Base-by-base conservation (phyloP, 345 rosid genomes). In the Theobroma cacao region DNA sequence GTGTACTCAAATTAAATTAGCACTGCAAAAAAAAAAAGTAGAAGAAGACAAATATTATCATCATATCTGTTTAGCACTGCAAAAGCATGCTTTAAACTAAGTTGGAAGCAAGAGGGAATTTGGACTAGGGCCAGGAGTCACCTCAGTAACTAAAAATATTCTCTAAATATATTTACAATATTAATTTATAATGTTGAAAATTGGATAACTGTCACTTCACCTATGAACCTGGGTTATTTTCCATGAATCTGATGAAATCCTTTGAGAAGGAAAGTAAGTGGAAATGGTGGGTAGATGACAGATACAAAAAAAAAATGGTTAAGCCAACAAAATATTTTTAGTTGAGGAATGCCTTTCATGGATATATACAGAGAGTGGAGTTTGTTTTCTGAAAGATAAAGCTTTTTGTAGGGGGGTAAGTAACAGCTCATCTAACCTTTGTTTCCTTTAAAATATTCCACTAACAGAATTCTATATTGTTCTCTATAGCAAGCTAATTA, bases 341-440 rank as follows among this genome's bases (percentile, higher is more conserved):
- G 84, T 73, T 81, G 75, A 66, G 53, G 48, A 41, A 65, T 56
- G 14, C 24, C 28, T 81, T 77, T 81, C 80, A 73, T 12, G 17
- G 45, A 77, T 58, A 45, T 56, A 24, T 24, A 33, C 41, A 24
- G 12, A 12, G n/a, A 17, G 15, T 67, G 78, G n/a, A 38, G 24
- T 15, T 47, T 53, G 36, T 11, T 72, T 67, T 45, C 14, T 53
- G 41, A 76, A 33, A 76, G 69, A 24, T 52, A 53, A 62, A 69
- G 75, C 33, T 68, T 33, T 24, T 8, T 9, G n/a, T n/a, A n/a
- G n/a, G n/a, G 0, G 20, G 56, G 20, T n/a, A 15, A 6, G 14
- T 28, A 31, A 30, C 68, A 55, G 30, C 70, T 75, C 62, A 75
- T 48, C 82, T 71, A 67, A 67, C 20, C 28, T 30, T 71, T 30